Evolutionary conservation across 2,329 filamentous ascomycete genomes (phyloP), one percentile per base, ranked within the genome.

Genomic region (Cercospora sp.): DNA sequence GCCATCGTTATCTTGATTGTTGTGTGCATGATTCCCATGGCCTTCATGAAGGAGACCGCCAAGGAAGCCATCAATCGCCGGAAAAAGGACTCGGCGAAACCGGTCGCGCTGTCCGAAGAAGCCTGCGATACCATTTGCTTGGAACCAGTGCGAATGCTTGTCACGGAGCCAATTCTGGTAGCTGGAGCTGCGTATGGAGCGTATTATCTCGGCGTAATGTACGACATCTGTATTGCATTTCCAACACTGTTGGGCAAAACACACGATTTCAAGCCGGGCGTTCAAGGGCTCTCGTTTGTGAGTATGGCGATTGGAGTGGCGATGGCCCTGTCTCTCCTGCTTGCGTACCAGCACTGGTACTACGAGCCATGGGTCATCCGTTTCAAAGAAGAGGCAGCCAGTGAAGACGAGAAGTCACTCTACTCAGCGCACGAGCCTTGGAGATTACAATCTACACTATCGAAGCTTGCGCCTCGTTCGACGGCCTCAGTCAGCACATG

Each of bases 11-110:
- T 82, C 65, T 69, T 79, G 60, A 73, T 77, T 0, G 69, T 79
- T 1, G 74, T 75, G 5, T 76, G 78, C 2, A 77, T 77, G 53
- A 6, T 80, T 12, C 65, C 74, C 0, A 66, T 82, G 0, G 51
- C 84, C 2, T 78, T 81, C 3, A 81, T 81, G 68, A 75, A 79
- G 45, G 87, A 89, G 72, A 87, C 87, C 0, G 87, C 85, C 68
- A 84, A 86, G 61, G 76, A 76, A 30, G 74, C 77, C 63, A 82
- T 86, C 1, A 74, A 84, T 3, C 69, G 70, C 5, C 74, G 75
- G 18, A 69, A 76, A 12, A 68, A 74, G 9, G 30, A 48, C 16
- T 62, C 51, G 18, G 13, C 51, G 8, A 23, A 62, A 16, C 39
- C 58, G 9, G 18, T 67, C 30, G 42, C 65, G 8, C 33, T 62